A percentile compares a stretch with the other conserved stretches of the same genome.
Conservation (phyloP, 768 basidiomycete genomes). For the Rhizopogon roseolus region DNA sequence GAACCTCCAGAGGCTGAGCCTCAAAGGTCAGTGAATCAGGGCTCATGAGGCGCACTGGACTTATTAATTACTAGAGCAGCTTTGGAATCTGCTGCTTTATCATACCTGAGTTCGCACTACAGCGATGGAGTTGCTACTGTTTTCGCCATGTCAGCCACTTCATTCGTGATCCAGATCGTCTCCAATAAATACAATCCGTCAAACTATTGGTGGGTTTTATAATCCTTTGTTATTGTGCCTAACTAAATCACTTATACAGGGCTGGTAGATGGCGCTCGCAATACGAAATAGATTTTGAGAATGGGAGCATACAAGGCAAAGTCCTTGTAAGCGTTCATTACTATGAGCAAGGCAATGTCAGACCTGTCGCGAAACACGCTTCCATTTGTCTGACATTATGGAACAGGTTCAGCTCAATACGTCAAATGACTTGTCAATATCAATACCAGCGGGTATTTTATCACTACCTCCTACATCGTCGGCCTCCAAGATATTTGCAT, state of each 20-base stretch:
- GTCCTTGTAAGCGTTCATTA: constrained; percentile 90
- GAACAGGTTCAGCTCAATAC: constrained; percentile 86
- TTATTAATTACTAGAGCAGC: constrained; percentile 43
- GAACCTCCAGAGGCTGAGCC: constrained; percentile 66
- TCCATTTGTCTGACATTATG: not conserved
- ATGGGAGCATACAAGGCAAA: constrained; percentile 60
- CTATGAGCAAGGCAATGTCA: constrained; percentile 94
- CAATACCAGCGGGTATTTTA: constrained; percentile 54
- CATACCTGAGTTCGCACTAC: constrained; percentile 81
- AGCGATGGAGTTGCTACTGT: constrained; percentile 72
- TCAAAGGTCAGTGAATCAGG: constrained; percentile 52
- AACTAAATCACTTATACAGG: constrained; percentile 42
- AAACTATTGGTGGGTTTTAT: constrained; percentile 75
- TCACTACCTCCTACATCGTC: constrained; percentile 46
- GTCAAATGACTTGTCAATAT: constrained; percentile 59
- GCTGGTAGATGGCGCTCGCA: constrained; percentile 93
- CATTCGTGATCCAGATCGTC: constrained; percentile 78
- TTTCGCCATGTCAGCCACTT: constrained; percentile 48
- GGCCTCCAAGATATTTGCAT: constrained; percentile 70
- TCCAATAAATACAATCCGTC: constrained; percentile 92
- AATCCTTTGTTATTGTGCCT: not conserved
- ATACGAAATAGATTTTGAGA: constrained; percentile 68
- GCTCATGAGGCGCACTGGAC: not conserved
- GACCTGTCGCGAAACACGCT: constrained; percentile 13
- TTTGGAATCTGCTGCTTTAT: constrained; percentile 60